Base-by-base conservation (phyloP, 257 asterid species). In the Buddleja alternifolia region DNA sequence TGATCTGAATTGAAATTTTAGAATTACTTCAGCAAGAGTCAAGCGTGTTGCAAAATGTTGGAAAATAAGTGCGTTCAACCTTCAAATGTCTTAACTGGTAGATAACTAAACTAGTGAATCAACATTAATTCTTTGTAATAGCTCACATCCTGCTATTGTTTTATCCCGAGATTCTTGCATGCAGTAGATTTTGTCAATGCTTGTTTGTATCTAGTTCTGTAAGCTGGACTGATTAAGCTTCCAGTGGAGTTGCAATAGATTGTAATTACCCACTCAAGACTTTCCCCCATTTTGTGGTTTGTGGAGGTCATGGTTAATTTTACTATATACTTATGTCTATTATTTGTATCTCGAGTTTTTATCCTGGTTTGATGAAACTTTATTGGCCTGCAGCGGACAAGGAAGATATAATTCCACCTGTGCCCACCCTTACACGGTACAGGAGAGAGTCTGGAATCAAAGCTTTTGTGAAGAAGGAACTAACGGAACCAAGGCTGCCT, bases 401-500 rank as follows among this genome's bases (percentile, higher is more conserved):
- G 80, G 95, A 91, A 79, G 99, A 93, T 76, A 74, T 93, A 65
- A 45, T 90, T 64, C 99, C 99, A 51, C 96, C 99, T 29, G 82
- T 87, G 72, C 99, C 99, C 39, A 74, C 85, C 69, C 94, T 93
- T 65, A 90, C 97, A 3, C 85, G 97, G 42, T 88, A 86, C 82
- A 81, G 90, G 60, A 93, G 73, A 80, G 99, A 93, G 71, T 77
- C 82, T 76, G 97, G 93, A 74, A 77, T 93, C 55, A 93, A 90
- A 81, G 92, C 96, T 65, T 88, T 93, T 61, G 96, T 93, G 48
- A 90, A 87, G 87, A 93, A 93, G 86, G 99, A 93, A 69, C 63
- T 77, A 65, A 66, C 84, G 55, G 99, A 90, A 80, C 67, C 90
- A 62, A 88, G 80, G 87, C 76, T 84, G 74, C 84, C 96, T 54